Conservation (phyloP, 1,139 yeast genomes). For the Candida tropicalis region DNA sequence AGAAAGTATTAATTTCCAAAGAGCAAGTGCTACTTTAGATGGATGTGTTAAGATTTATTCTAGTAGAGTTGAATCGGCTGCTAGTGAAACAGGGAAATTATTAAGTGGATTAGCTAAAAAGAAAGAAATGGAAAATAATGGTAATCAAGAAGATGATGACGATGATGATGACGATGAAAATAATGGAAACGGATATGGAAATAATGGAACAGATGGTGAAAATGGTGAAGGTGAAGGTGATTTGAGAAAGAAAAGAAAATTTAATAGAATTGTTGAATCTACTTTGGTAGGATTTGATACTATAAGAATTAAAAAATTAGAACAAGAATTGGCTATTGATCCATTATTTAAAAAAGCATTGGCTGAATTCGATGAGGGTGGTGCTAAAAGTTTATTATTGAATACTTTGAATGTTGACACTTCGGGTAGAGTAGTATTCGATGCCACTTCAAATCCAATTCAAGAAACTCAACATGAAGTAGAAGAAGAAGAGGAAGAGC, state of each 20-base stretch:
- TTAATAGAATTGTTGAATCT: constrained; percentile 44
- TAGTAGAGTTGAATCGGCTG: constrained; percentile 84
- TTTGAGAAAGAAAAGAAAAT: constrained; percentile 35
- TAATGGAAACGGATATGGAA: constrained; percentile 20
- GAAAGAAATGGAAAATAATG: constrained; percentile 21
- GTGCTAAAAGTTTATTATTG: constrained; percentile 80
- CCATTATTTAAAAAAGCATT: constrained; percentile 87
- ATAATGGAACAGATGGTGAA: constrained; percentile 22
- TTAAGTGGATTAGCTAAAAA: constrained; percentile 67
- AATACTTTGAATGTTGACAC: constrained; percentile 66
- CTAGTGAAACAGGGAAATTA: constrained; percentile 84
- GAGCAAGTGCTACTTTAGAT: constrained; percentile 42
- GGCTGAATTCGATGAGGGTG: constrained; percentile 95
- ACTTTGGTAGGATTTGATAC: constrained; percentile 57
- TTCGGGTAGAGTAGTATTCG: constrained; percentile 66
- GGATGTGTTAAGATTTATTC: constrained; percentile 46
- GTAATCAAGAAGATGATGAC: constrained; percentile 16
- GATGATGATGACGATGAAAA: constrained; percentile 19
- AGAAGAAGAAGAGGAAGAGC: constrained; percentile 11
- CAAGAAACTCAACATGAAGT: constrained; percentile 19
- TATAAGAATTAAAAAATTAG: constrained; percentile 68
- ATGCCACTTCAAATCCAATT: constrained; percentile 43
- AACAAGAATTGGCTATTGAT: constrained; percentile 78
- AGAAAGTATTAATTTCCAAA: constrained; percentile 44
- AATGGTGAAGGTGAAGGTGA: constrained; percentile 18